Evolutionary conservation across 257 asterid genomes (phyloP), one percentile per base, ranked within the genome.

Genomic region (Lycium barbarum): DNA sequence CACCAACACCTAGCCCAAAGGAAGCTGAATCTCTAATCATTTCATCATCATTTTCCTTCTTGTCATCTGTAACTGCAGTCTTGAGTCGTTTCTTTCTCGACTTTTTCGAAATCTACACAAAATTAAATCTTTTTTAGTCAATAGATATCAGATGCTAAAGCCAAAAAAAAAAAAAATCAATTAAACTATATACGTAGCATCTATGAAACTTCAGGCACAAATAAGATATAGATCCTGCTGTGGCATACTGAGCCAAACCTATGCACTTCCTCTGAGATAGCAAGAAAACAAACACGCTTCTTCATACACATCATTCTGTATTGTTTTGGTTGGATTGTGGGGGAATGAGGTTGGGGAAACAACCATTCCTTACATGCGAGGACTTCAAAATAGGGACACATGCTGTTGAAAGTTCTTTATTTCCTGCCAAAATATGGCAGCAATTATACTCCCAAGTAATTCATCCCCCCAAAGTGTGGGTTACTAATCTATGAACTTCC

Each of bases 21-120:
- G 85, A 83, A 45, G 65, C 87, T 26, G 81, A 78, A 72, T 91
- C 93, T 79, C 63, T 85, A 80, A 81, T 89, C 83, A 87, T 78
- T 88, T 86, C 90, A 87, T 86, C 85, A 89, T 61, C 87, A 86
- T 74, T 84, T 83, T 88, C 95, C 83, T 86, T 87, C 88, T 86
- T 91, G 87, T 15, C 83, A 74, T 26, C 81, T 54, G 78, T 84
- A 38, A 40, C 81, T 51, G 88, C 22, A 79, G 88, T 88, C 86
- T 92, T 95, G 65, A 9, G 79, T 87, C 83, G 93, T 89, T 88
- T 95, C 91, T 90, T 94, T 91, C 97, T 94, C 45, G 86, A 86
- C 89, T 93, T 95, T 86, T 89, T 97, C 10, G 99, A 91, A 82
- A 95, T 98, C 99, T 95, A 86, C 84, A 89, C 40, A 86, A 53